phyloP scores from a whole-genome alignment of 2,329 filamentous ascomycete genomes.

The Apiospora rasikravindrae region DNA sequence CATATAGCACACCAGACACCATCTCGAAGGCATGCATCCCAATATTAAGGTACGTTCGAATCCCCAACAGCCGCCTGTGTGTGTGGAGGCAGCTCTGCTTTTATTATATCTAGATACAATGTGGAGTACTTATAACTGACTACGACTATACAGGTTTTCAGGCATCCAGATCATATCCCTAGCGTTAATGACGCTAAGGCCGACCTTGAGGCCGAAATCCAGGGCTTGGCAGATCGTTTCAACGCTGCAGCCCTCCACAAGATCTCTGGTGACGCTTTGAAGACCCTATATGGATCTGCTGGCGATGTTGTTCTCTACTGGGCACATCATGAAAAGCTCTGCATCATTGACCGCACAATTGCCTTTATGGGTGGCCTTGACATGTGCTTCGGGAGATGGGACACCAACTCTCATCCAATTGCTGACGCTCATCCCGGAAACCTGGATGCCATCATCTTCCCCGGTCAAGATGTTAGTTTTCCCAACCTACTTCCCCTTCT shows the following conservation, averaged over 20 bases:
- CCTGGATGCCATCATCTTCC: constrained; percentile 77
- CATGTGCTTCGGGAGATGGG: constrained; percentile 55
- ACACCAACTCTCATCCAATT: constrained; percentile 67
- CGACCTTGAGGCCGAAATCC: constrained; percentile 68
- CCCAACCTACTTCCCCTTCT: not conserved
- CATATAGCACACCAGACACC: constrained; percentile 75
- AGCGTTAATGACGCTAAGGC: constrained; percentile 71
- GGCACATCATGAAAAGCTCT: constrained; percentile 95
- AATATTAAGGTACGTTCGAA: constrained; percentile 65
- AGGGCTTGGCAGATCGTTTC: constrained; percentile 41
- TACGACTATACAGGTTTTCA: constrained; percentile 65
- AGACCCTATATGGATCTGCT: constrained; percentile 80
- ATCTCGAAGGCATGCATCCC: constrained; percentile 75
- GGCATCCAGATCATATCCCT: constrained; percentile 87
- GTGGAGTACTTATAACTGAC: not conserved
- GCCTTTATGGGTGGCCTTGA: constrained; percentile 94
- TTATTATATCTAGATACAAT: not conserved
- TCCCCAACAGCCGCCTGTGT: not conserved
- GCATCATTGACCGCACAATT: constrained; percentile 76
- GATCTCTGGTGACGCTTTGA: constrained; percentile 74
- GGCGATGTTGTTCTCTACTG: constrained; percentile 87
- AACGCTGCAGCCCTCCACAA: constrained; percentile 61
- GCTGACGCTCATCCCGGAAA: constrained; percentile 83
- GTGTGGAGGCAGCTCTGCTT: not conserved
- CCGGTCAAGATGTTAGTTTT: constrained; percentile 70